Conservation (phyloP, 192 early-diverging fungal genomes). For the Rhizophagus clarus region DNA sequence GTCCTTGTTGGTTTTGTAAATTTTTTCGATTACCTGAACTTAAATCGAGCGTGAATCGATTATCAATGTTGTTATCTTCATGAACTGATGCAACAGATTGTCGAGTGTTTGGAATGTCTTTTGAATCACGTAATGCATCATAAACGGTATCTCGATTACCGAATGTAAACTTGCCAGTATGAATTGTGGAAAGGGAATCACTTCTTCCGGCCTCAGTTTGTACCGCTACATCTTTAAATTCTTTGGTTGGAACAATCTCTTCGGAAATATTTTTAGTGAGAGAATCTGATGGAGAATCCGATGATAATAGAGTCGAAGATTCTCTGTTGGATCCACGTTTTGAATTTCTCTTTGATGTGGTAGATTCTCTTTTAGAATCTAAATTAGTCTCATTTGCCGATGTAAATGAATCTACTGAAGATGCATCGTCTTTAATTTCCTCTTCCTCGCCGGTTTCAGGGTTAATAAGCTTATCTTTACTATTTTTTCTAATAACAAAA, state of each 20-base stretch:
- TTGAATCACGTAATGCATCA: not conserved
- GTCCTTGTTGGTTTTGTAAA: not conserved
- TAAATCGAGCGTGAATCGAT: conserved; percentile 29
- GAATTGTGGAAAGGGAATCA: conserved; percentile 10
- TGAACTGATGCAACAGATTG: not conserved
- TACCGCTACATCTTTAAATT: not conserved
- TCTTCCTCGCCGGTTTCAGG: conserved; percentile 1
- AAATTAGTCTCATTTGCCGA: conserved; percentile 6
- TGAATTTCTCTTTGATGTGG: not conserved
- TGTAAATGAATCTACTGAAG: conserved; percentile 9
- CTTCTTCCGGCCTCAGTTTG: conserved; percentile 13
- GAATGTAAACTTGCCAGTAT: conserved; percentile 18
- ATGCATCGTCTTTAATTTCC: conserved; percentile 22
- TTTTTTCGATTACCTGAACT: not conserved
- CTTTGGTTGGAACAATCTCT: not conserved
- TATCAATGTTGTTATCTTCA: conserved; percentile 21
- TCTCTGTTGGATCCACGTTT: not conserved
- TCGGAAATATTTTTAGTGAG: not conserved
- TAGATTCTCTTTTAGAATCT: conserved; percentile 12
- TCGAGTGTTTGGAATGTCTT: not conserved
- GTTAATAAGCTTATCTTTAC: not conserved
- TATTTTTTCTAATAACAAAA: not conserved
- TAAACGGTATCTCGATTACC: not conserved
- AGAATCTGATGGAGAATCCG: not conserved
- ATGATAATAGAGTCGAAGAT: not conserved